Base-by-base conservation (phyloP, 768 basidiomycete genomes). In the Aureoboletus auriporus region DNA sequence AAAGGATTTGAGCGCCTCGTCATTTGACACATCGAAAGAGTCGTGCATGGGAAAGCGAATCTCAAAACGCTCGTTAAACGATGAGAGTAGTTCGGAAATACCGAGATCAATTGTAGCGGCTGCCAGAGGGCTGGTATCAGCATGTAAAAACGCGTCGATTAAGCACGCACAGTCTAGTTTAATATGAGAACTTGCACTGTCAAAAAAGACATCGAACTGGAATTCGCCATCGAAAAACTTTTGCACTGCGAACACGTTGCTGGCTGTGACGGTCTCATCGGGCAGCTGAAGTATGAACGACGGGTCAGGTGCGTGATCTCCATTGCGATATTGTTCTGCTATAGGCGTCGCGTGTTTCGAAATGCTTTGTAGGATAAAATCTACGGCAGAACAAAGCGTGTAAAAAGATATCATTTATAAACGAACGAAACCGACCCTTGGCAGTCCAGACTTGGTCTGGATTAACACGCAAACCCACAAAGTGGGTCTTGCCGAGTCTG, bases 151-250 rank as follows among this genome's bases (percentile, higher is more conserved):
- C 17, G 30, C 12, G 20, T n/a, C 11, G 26, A 20, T 29, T 35
- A 23, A 39, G 3, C 11, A 71, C 82, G 54, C 54, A 93, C 92
- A 68, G 54, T 74, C 80, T 16, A 93, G 67, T 50, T 76, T 78
- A 50, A 81, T 78, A 50, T 78, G 78, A 11, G 77, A 73, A 57
- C 84, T 89, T 27, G 67, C 80, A 48, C 86, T 86, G 57, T 96
- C 91, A 60, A 84, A 96, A 65, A 85, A 83, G 13, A 97, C 76
- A 58, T 98, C 95, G 61, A 94, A 93, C 49, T 87, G 80, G 70
- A 95, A 97, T 27, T 78, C 73, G 1, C 89, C 92, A 10, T 90
- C 84, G 52, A 87, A 92, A 5, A 74, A 73, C 63, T 93, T 94
- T 66, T 98, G 94, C 40, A 94, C 76, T 10, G 87, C 93, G 60